Evolutionary conservation across 2,329 filamentous ascomycete species (phyloP).

Genomic region (Triangularia verruculosa): DNA sequence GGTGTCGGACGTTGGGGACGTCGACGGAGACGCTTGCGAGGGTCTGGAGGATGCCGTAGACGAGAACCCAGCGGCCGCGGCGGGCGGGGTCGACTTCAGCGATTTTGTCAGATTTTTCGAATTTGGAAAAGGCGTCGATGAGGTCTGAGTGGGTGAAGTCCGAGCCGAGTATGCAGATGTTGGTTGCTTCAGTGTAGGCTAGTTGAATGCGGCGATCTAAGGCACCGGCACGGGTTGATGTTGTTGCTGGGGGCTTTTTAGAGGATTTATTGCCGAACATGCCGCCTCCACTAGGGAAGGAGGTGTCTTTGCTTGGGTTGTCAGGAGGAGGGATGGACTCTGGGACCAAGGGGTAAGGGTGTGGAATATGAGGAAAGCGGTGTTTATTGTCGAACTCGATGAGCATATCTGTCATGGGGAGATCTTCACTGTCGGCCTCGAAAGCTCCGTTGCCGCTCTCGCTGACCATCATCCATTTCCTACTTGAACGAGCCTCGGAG

Average conservation of each 20-base stretch:
- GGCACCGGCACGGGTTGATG: slow-evolving; percentile 29
- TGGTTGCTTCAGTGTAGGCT: slow-evolving; percentile 59
- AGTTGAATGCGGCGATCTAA: slow-evolving; percentile 52
- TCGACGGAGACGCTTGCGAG: slow-evolving; percentile 59
- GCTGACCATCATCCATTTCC: slow-evolving; percentile 63
- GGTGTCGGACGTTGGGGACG: slow-evolving; percentile 50
- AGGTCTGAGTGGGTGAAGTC: slow-evolving; percentile 53
- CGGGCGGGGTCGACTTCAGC: slow-evolving; percentile 54
- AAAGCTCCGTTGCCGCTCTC: slow-evolving; percentile 45
- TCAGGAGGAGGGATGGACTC: slow-evolving; percentile 41
- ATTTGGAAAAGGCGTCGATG: slow-evolving; percentile 53
- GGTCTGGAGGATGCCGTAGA: slow-evolving; percentile 59
- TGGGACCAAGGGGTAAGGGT: slow-evolving; percentile 65
- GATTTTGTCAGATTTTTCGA: slow-evolving; percentile 53
- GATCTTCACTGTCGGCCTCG: slow-evolving; percentile 48
- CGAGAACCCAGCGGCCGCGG: slow-evolving; percentile 58
- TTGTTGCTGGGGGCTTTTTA: slow-evolving; percentile 32
- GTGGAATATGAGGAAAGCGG: slow-evolving; percentile 63
- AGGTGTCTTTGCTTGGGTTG: slow-evolving; percentile 26
- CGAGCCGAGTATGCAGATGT: slow-evolving; percentile 54
- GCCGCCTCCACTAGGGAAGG: slow-evolving; percentile 10
- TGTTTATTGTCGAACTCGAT: slow-evolving; percentile 62
- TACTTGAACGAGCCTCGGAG: slow-evolving; percentile 56
- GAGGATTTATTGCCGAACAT: slow-evolving; percentile 31
- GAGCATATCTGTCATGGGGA: slow-evolving; percentile 66